These are phyloP conservation scores for Phallus indusiatus DNA, from an alignment of 768 basidiomycete species.

Conservation along the genomic window DNA sequence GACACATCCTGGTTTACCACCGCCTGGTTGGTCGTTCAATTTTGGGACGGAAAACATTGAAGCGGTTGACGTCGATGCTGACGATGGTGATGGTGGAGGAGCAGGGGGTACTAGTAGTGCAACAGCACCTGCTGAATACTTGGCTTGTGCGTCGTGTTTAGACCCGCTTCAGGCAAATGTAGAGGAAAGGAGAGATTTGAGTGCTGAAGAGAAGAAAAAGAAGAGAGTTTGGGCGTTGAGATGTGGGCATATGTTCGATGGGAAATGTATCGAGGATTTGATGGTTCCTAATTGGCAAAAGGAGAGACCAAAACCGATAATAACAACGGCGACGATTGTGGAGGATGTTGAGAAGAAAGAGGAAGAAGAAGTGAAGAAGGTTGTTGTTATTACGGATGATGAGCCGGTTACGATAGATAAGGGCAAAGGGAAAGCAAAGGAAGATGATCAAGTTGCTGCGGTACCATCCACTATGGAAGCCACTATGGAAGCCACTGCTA, in stretches of 20 bases:
- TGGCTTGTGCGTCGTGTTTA: conserved; percentile 60
- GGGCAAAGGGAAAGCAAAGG: conserved; percentile 28
- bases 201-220: conserved; percentile 30
- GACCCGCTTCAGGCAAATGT: conserved; percentile 49
- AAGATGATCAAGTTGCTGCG: not conserved
- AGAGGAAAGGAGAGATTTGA: conserved; percentile 34
- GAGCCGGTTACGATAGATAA: not conserved
- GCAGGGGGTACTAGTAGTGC: conserved; percentile 44
- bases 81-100: conserved; percentile 39
- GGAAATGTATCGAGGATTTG: conserved; percentile 56
- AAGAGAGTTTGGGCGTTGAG: conserved; percentile 60
- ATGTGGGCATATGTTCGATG: conserved; percentile 74
- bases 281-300: conserved; percentile 32
- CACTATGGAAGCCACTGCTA: not conserved
- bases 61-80: conserved; percentile 44
- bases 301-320: not conserved
- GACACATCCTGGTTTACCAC: conserved; percentile 50
- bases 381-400: not conserved
- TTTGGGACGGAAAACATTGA: conserved; percentile 37
- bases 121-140: conserved; percentile 24
- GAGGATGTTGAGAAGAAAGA: conserved; percentile 1
- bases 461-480: no score
- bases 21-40: conserved; percentile 60
- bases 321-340: not conserved
- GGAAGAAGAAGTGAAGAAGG: conserved; percentile 3